Base-by-base conservation (phyloP, 2,329 filamentous ascomycete species). In the Xylariaceae sp. region DNA sequence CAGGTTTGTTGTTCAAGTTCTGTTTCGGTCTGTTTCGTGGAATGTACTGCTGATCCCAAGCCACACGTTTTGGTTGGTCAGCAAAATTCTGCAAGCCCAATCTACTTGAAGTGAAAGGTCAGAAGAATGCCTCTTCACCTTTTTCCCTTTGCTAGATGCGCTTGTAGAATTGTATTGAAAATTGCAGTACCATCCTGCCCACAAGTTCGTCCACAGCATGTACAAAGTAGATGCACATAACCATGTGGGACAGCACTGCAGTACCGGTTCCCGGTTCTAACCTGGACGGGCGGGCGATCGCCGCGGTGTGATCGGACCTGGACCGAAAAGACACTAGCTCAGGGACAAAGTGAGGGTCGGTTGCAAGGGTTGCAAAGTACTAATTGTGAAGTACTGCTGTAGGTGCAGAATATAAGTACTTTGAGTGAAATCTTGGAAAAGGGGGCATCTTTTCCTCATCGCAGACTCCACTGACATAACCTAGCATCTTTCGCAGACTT, bases 211-310 rank as follows among this genome's bases (percentile, higher is more conserved):
- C 40, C 36, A 39, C 40, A 40, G 43, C 43, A 40, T 44, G 34
- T 36, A 29, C 18, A 35, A 43, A 24, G 7, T 11, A 7, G 27
- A 34, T 18, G 26, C 29, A 43, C 36, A 40, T 31, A 18, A 41
- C 34, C 33, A 39, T 42, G 39, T 30, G 9, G 36, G 23, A 30
- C 19, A 33, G 38, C 15, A 40, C 16, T 12, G n/a, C n/a, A n/a
- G n/a, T 24, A 31, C 29, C 39, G 36, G 38, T 40, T 38, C 17
- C 31, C 32, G 40, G 40, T 33, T 44, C 34, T 31, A 41, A 31
- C 38, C 38, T 44, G 29, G 17, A 18, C 13, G 43, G 28, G 32
- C 44, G 52, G 49, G 44, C 50, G 49, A 55, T 54, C 52, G 47
- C 48, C 47, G 48, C 48, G 36, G 41, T 43, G 39, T 45, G 40